Percentiles rank a stretch among this genome's conserved stretches.
Evolutionary conservation across 1,139 yeast genomes (phyloP).

Genomic region (Debaryomyces coudertii): DNA sequence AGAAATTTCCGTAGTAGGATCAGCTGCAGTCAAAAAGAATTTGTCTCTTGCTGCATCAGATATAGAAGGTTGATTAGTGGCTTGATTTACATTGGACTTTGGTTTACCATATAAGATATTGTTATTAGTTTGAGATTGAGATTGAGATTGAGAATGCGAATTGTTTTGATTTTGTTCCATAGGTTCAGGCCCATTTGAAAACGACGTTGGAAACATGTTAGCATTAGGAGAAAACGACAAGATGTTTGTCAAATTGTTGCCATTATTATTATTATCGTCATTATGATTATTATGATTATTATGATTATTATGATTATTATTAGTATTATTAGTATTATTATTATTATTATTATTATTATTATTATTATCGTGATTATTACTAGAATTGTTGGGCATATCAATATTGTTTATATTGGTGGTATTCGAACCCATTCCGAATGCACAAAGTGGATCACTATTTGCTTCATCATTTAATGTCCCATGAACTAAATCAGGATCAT

Average conservation of each 20-base stretch:
- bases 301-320: slow-evolving; percentile 11
- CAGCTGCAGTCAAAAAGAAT: slow-evolving; percentile 95
- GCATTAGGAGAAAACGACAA: slow-evolving; percentile 36
- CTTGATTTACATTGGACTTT: slow-evolving; percentile 5
- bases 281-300: slow-evolving; percentile 10
- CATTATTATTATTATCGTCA: slow-evolving; percentile 6
- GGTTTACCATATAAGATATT: background rate
- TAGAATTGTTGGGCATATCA: slow-evolving; percentile 10
- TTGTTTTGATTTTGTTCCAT: slow-evolving; percentile 14
- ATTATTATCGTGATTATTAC: slow-evolving; percentile 12
- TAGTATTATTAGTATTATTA: slow-evolving; percentile 9
- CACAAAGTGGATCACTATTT: slow-evolving; percentile 29
- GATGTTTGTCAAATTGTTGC: slow-evolving; percentile 24
- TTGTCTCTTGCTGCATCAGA: slow-evolving; percentile 88
- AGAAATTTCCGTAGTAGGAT: slow-evolving; percentile 91
- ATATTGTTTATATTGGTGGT: slow-evolving; percentile 11
- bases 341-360: background rate
- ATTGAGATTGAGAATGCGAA: slow-evolving; percentile 12
- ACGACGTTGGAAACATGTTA: slow-evolving; percentile 25
- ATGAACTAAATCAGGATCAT: slow-evolving; percentile 71
- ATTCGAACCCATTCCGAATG: slow-evolving; percentile 22
- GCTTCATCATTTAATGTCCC: slow-evolving; percentile 48
- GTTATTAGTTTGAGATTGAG: slow-evolving; percentile 5
- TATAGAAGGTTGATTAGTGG: slow-evolving; percentile 48
- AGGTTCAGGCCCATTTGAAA: slow-evolving; percentile 19